Conservation (phyloP, 2,329 filamentous ascomycete genomes). For the Colletotrichum destructivum region DNA sequence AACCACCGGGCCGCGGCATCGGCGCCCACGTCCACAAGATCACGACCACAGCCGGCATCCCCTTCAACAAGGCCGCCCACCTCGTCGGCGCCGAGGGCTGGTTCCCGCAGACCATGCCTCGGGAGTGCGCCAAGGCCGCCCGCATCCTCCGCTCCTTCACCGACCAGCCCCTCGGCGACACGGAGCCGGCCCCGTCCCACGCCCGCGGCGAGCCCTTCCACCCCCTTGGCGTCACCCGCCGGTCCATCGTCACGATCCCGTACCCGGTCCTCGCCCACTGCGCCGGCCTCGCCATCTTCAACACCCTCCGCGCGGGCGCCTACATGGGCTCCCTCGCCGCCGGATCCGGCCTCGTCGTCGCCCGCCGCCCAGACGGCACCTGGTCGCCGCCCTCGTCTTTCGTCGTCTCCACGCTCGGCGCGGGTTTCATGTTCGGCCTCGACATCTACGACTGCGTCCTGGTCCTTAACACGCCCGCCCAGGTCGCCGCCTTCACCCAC, state of each 20-base stretch:
- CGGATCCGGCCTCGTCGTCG: slow-evolving; percentile 72
- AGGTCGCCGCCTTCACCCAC: slow-evolving; percentile 77
- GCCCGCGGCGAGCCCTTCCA: slow-evolving; percentile 48
- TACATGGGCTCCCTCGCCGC: slow-evolving; percentile 70
- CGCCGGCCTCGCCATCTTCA: slow-evolving; percentile 75
- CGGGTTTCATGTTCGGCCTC: slow-evolving; percentile 80
- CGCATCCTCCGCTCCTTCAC: slow-evolving; percentile 82
- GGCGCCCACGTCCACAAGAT: slow-evolving; percentile 76
- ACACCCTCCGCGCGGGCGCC: slow-evolving; percentile 72
- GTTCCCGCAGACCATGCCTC: slow-evolving; percentile 81
- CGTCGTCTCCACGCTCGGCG: slow-evolving; percentile 77
- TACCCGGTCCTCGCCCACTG: slow-evolving; percentile 66
- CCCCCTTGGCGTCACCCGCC: slow-evolving; percentile 51
- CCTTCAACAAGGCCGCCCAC: slow-evolving; percentile 78
- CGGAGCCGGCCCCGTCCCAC: slow-evolving; percentile 43
- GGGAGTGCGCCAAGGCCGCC: slow-evolving; percentile 83
- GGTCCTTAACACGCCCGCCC: slow-evolving; percentile 79
- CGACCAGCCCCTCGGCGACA: slow-evolving; percentile 55
- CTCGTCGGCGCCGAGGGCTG: slow-evolving; percentile 81
- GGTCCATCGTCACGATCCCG: slow-evolving; percentile 56
- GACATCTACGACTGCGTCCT: slow-evolving; percentile 85
- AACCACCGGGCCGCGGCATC: slow-evolving; percentile 43
- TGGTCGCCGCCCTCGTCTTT: slow-evolving; percentile 84
- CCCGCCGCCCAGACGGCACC: slow-evolving; percentile 68
- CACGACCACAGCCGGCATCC: slow-evolving; percentile 75